Conservation (phyloP, 805 yeast genomes). For the Candida insectalens region DNA sequence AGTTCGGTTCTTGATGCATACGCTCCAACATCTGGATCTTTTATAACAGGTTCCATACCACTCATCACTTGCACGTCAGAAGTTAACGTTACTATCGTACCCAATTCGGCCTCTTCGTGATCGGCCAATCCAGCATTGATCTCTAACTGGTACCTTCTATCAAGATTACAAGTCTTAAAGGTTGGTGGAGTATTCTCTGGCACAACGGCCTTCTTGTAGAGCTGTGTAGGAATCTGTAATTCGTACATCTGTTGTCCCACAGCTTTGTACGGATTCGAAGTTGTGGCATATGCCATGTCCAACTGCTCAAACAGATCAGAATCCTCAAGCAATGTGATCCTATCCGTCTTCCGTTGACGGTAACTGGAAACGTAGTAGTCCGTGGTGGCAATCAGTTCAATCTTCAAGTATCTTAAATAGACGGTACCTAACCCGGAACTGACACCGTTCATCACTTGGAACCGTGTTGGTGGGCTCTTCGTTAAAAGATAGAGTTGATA, state of each 20-base stretch:
- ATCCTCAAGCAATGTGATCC: conserved; percentile 13
- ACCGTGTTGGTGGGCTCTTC: conserved; percentile 12
- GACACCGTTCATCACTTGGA: conserved; percentile 28
- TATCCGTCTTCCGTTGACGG: conserved; percentile 6
- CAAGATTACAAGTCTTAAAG: conserved; percentile 47
- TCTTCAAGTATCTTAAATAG: conserved; percentile 30
- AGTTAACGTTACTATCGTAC: conserved; percentile 8
- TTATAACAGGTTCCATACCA: conserved; percentile 12
- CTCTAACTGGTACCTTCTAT: conserved; percentile 31
- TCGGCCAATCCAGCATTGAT: conserved; percentile 24
- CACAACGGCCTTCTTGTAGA: conserved; percentile 30
- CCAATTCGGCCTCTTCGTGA: conserved; percentile 3
- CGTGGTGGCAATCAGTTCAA: conserved; percentile 23
- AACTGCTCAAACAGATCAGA: conserved; percentile 20
- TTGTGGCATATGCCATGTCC: conserved; percentile 28
- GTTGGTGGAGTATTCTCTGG: conserved; percentile 44
- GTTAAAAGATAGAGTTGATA: conserved; percentile 16
- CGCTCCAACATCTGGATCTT: conserved; percentile 3
- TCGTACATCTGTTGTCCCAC: conserved; percentile 23
- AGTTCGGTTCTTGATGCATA: conserved; percentile 2
- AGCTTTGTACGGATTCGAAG: conserved; percentile 12
- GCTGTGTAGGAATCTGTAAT: conserved; percentile 32
- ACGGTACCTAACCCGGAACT: conserved; percentile 38
- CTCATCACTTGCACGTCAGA: conserved; percentile 13
- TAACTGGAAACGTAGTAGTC: conserved; percentile 18